Evolutionary conservation across 768 basidiomycete species (phyloP).

Genomic region (Scleroderma citrinum): DNA sequence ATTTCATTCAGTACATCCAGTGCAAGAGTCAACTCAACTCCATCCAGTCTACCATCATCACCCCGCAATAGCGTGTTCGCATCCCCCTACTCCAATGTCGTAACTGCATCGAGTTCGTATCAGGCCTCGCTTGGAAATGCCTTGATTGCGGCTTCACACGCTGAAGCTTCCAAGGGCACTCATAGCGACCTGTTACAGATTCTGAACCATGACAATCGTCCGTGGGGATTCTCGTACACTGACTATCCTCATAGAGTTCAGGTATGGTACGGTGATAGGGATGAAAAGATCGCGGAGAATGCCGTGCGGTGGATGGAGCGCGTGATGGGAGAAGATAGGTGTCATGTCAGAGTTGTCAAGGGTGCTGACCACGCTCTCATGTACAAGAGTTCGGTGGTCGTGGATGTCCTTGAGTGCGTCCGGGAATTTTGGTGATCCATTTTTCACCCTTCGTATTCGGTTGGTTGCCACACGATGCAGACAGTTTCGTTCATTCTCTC

Average conservation of each 20-base stretch:
- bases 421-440: constrained; percentile 46
- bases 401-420: constrained; percentile 75
- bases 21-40: constrained; percentile 32
- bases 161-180: constrained; percentile 87
- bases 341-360: constrained; percentile 74
- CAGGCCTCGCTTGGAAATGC: constrained; percentile 83
- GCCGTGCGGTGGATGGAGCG: constrained; percentile 92
- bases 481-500: constrained; percentile 7
- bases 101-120: constrained; percentile 24
- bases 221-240: constrained; percentile 87
- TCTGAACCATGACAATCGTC: constrained; percentile 80
- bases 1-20: constrained; percentile 51
- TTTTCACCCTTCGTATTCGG: neutral
- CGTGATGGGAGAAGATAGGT: constrained; percentile 68
- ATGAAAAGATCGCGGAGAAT: constrained; percentile 90
- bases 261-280: constrained; percentile 91
- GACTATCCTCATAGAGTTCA: constrained; percentile 70
- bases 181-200: constrained; percentile 90
- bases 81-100: constrained; percentile 17
- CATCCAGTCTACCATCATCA: constrained; percentile 47
- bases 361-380: constrained; percentile 92
- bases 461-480: constrained; percentile 1
- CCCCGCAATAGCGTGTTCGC: constrained; percentile 43
- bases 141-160: constrained; percentile 89
- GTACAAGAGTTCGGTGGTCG: constrained; percentile 84